Evolutionary conservation across 2,329 filamentous ascomycete species (phyloP).

Genomic region (Aspergillus sergii): DNA sequence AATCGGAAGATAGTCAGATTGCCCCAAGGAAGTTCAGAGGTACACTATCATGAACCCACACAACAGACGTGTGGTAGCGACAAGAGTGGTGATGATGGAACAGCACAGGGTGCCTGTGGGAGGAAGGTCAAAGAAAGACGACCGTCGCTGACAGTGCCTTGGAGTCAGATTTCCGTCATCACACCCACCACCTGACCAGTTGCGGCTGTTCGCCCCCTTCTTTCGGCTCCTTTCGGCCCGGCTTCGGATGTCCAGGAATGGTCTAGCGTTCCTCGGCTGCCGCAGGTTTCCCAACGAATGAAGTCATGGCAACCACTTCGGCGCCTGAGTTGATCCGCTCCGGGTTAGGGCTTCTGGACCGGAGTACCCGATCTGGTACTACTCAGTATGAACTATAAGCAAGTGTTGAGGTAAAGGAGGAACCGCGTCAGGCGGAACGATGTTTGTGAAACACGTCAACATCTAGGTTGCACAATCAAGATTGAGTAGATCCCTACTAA

Average conservation of each 20-base stretch:
- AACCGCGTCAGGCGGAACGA: background rate
- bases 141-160: slow-evolving; percentile 12
- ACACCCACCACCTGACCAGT: slow-evolving; percentile 23
- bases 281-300: slow-evolving; percentile 1
- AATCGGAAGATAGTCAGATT: slow-evolving; percentile 7
- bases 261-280: slow-evolving; percentile 9
- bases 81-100: slow-evolving; percentile 15
- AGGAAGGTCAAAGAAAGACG: slow-evolving; percentile 12
- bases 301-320: background rate
- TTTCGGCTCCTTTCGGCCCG: slow-evolving; percentile 14
- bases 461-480: background rate
- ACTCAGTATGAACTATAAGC: background rate
- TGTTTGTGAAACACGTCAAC: background rate
- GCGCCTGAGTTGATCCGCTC: background rate
- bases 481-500: background rate
- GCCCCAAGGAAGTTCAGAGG: slow-evolving; percentile 3
- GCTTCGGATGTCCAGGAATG: background rate
- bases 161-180: slow-evolving; percentile 28
- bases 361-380: background rate
- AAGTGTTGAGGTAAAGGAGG: background rate
- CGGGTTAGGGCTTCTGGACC: background rate
- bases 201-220: slow-evolving; percentile 11
- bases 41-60: background rate
- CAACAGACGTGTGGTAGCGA: background rate
- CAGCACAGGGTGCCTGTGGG: slow-evolving; percentile 5